Evolutionary conservation across 1,284 basidiomycete species (phyloP), one percentile per base, ranked within the genome.

Genomic region (Rhodofomes roseus): DNA sequence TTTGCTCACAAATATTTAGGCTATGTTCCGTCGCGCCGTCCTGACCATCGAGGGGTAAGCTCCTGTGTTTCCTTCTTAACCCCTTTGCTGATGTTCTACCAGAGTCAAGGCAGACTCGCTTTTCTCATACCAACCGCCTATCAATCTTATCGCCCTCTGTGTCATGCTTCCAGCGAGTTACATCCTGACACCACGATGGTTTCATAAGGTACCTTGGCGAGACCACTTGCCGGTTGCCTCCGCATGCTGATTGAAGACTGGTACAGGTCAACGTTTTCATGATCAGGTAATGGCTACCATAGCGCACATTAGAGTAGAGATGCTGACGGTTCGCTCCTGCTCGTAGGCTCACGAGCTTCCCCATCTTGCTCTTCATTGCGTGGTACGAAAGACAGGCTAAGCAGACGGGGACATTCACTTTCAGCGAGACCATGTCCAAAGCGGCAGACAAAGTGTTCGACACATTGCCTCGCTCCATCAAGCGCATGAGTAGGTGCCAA

Each of bases 1-100:
- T 4, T 22, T 18, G 31, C 31, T 36, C 14, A 36, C n/a, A 36
- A 11, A 34, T 62, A 11, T 43, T 7, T 37, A 93, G 91, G 92
- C 90, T 4, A 94, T 96, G 92, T 97, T 95, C 72, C 83, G 95
- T 55, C 89, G 89, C 70, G 94, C 95, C 0, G 94, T 96, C 0
- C 88, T 85, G 11, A 95, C 93, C 0, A 87, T 96, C 37, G 94
- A 96, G 79, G 94, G 93, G 90, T 89, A 69, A 44, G 70, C 63
- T 11, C 60, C 7, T 29, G 36, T 36, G 53, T 39, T 14, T 0
- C 7, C 36, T 39, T 36, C 7, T 27, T 2, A 18, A n/a, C 27
- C 2, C 11, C 27, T 5, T 4, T 34, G 27, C 22, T 36, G 11
- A 22, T 9, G 34, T 44, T 51, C 60, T 27, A 59, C 34, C 54